Percentiles rank a stretch among this genome's conserved stretches.
These are phyloP conservation scores for Entamoeba dispar DNA, from an alignment of 208 protist genomes.

Conservation along the genomic window DNA sequence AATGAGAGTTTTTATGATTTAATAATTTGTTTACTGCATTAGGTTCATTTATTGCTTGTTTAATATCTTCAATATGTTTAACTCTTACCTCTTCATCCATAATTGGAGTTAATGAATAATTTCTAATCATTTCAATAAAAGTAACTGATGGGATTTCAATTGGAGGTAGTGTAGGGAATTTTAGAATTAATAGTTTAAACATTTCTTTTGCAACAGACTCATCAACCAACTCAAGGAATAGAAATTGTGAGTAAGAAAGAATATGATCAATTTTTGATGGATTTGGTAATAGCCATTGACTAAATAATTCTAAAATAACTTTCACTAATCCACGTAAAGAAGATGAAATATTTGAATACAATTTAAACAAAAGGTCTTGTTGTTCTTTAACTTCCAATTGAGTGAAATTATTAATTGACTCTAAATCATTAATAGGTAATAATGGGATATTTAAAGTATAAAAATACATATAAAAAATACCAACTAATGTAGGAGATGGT, in stretches of 20 bases:
- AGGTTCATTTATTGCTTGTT: neutral
- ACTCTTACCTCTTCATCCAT: neutral
- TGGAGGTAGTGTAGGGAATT: neutral
- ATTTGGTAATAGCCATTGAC: neutral
- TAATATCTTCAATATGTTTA: neutral
- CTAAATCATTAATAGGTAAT: neutral
- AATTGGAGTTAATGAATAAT: neutral
- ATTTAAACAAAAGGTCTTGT: neutral
- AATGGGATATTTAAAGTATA: neutral
- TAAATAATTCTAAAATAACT: neutral
- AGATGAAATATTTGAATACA: neutral
- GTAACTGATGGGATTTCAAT: neutral
- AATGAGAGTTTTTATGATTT: neutral
- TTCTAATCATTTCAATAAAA: neutral
- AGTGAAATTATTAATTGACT: neutral
- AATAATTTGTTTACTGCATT: neutral
- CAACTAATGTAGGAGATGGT: neutral
- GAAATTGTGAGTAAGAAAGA: neutral
- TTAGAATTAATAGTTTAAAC: neutral
- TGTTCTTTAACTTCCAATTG: neutral
- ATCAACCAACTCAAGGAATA: neutral
- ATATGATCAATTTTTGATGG: neutral
- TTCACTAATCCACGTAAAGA: neutral
- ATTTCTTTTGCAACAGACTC: neutral
- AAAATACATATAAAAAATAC: neutral